phyloP scores from a whole-genome alignment of 1,139 yeast species.

The Arxiozyma bovina region DNA sequence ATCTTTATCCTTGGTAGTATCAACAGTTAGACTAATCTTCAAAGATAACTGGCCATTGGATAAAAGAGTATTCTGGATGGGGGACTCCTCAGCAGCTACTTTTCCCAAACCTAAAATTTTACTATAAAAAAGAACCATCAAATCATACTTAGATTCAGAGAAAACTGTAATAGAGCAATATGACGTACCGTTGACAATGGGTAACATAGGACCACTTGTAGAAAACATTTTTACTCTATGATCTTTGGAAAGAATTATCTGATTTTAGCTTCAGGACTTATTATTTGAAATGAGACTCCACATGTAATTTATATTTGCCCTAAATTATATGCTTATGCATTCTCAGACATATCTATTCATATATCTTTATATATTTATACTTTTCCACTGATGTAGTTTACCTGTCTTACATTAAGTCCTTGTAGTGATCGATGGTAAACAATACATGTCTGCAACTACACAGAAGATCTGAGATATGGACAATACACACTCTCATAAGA shows the following conservation, averaged over 20 bases:
- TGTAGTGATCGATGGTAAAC: neutral
- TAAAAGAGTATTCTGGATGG: constrained; percentile 7
- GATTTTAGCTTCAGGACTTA: neutral
- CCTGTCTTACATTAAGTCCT: too few species aligned
- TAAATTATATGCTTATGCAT: neutral
- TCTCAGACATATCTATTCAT: neutral
- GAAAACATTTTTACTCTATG: neutral
- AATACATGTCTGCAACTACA: neutral
- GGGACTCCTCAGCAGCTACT: constrained; percentile 3
- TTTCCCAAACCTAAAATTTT: constrained; percentile 17
- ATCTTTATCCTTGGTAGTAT: constrained; percentile 7
- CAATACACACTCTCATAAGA: too few species aligned
- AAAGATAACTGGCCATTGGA: constrained; percentile 16
- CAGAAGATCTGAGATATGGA: neutral
- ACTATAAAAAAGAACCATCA: constrained; percentile 20
- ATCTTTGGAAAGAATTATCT: neutral
- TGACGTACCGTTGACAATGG: constrained; percentile 29
- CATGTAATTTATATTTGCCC: neutral
- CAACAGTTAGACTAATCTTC: constrained; percentile 15
- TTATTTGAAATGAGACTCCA: neutral
- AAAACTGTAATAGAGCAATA: constrained; percentile 22
- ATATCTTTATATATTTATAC: too few species aligned
- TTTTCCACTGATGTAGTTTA: neutral
- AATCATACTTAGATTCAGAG: constrained; percentile 18
- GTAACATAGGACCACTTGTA: constrained; percentile 7